Conservation (phyloP, 495 filamentous ascomycete species). For the Aspergillus kassunensis region DNA sequence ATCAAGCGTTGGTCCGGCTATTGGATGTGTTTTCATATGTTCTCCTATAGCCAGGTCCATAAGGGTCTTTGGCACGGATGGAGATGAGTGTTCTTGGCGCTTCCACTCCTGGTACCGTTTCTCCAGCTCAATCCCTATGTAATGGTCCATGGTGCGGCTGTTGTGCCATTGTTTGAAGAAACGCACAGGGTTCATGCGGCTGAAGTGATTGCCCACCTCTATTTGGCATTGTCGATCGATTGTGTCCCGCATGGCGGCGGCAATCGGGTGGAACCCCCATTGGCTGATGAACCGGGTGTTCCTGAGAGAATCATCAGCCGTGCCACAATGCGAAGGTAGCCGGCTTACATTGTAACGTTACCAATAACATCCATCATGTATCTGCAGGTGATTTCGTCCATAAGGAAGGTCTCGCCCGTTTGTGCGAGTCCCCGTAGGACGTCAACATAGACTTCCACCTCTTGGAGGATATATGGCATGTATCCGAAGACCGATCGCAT, state of each 20-base stretch:
- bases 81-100: background rate
- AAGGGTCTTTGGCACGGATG: conserved; percentile 6
- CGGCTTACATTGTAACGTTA: conserved; percentile 1
- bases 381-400: conserved; percentile 5
- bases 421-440: background rate
- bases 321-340: background rate
- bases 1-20: background rate
- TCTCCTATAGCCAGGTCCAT: conserved; percentile 1
- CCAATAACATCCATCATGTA: too few relatives aligned
- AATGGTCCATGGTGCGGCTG: conserved; percentile 4
- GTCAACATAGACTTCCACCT: conserved; percentile 4
- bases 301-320: background rate
- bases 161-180: conserved; percentile 5
- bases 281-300: conserved; percentile 1
- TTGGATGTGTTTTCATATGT: background rate
- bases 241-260: conserved; percentile 2
- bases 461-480: background rate
- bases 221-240: background rate
- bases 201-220: conserved; percentile 7
- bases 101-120: background rate
- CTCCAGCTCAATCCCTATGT: conserved; percentile 1
- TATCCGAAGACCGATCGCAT: background rate
- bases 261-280: conserved; percentile 2
- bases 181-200: background rate
- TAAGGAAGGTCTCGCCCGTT: background rate